phyloP scores from a whole-genome alignment of 2,329 filamentous ascomycete species.

The Biscogniauxia mediterranea region DNA sequence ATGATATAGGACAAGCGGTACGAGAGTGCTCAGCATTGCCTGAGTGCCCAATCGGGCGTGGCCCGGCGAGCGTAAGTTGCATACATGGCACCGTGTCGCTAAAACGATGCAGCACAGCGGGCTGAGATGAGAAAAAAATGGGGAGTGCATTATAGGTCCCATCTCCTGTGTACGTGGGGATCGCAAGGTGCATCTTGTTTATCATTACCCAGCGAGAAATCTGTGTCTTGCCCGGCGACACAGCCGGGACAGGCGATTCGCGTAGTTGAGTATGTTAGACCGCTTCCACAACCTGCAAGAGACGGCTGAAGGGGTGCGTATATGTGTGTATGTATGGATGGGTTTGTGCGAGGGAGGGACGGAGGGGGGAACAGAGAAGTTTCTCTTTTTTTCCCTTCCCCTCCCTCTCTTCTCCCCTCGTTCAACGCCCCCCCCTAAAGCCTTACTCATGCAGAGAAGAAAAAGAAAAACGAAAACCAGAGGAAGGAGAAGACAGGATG shows the following conservation, averaged over 20 bases:
- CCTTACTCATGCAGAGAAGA: not conserved
- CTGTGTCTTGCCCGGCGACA: constrained; percentile 44
- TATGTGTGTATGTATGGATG: too few relatives aligned
- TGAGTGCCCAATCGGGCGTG: constrained; percentile 32
- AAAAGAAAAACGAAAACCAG: not conserved
- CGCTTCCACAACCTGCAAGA: constrained; percentile 2
- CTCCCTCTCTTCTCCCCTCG: too few relatives aligned
- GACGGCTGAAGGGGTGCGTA: not conserved
- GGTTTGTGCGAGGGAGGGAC: too few relatives aligned
- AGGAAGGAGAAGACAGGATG: constrained; percentile 2
- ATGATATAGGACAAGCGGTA: constrained; percentile 30
- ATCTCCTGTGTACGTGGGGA: constrained; percentile 46
- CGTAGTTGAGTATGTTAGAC: constrained; percentile 58
- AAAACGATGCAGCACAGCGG: constrained; percentile 22
- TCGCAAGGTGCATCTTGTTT: constrained; percentile 45
- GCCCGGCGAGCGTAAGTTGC: constrained; percentile 34
- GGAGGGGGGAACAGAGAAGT: too few relatives aligned
- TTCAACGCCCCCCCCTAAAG: not conserved
- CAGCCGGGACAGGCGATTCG: constrained; percentile 37
- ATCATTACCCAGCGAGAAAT: constrained; percentile 34
- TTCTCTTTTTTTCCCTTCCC: too few relatives aligned
- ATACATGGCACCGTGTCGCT: constrained; percentile 17
- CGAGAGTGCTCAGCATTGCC: constrained; percentile 29
- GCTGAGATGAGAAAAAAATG: constrained; percentile 24
- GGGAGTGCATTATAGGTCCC: constrained; percentile 29